Percentiles rank a stretch among this genome's conserved stretches.
Conservation (phyloP, 1,139 yeast genomes). For the Taphrina communis region DNA sequence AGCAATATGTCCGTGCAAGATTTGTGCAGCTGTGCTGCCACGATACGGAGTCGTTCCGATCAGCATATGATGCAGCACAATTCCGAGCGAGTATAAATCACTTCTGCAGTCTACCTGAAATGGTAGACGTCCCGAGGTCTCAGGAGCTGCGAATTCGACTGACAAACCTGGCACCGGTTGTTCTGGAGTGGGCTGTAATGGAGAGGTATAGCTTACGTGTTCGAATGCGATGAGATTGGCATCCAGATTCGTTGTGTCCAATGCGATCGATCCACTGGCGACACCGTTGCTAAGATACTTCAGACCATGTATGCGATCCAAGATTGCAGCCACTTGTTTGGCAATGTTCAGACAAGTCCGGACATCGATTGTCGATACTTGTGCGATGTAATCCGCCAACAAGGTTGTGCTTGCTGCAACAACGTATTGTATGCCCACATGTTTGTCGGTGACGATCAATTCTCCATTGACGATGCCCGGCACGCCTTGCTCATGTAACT, state of each 20-base stretch:
- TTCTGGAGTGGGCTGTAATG: neutral
- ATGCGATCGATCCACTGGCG: neutral
- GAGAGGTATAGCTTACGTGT: neutral
- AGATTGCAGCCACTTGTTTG: neutral
- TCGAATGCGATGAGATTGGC: neutral
- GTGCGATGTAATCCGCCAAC: neutral
- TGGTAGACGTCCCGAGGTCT: conserved; percentile 53
- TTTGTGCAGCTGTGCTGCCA: conserved; percentile 55
- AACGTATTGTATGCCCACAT: neutral
- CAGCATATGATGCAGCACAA: conserved; percentile 59
- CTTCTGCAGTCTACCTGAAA: conserved; percentile 59
- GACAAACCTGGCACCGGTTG: neutral
- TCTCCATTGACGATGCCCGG: neutral
- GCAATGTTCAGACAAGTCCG: neutral
- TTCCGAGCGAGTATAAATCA: conserved; percentile 61
- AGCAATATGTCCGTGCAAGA: conserved; percentile 57
- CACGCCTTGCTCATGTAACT: neutral
- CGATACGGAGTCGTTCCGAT: conserved; percentile 59
- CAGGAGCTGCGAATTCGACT: conserved; percentile 16
- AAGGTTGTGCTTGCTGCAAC: neutral
- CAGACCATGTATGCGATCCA: conserved; percentile 3
- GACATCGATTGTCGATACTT: neutral
- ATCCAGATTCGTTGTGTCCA: neutral
- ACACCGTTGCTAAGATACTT: neutral
- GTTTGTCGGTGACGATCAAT: neutral